Percentiles rank a stretch among this genome's conserved stretches.
These are phyloP conservation scores for Diaporthe batatas DNA, from an alignment of 2,329 filamentous ascomycete species.

Conservation along the genomic window DNA sequence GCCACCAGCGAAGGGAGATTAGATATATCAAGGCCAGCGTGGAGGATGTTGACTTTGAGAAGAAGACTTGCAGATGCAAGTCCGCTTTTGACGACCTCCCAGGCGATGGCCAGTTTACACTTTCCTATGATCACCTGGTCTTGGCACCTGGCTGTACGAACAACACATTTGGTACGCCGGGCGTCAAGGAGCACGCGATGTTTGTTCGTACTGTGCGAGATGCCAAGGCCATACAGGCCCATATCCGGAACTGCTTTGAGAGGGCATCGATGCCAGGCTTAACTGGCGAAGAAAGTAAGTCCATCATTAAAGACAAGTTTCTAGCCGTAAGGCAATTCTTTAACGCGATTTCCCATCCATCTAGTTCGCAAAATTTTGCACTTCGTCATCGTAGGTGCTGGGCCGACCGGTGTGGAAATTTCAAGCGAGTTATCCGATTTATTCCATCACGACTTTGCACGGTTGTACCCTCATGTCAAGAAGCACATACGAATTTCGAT, in stretches of 20 bases:
- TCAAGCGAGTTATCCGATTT: conserved; percentile 39
- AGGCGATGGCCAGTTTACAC: conserved; percentile 2
- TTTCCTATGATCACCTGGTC: conserved; percentile 38
- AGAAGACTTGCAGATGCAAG: conserved; percentile 32
- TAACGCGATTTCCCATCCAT: neutral
- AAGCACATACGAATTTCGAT: conserved; percentile 38
- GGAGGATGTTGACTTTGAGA: conserved; percentile 34
- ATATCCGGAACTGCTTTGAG: conserved; percentile 37
- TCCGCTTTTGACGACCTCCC: conserved; percentile 32
- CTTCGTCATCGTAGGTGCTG: conserved; percentile 40
- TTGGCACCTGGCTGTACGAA: conserved; percentile 39
- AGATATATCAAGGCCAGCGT: conserved; percentile 38
- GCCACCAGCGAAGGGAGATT: conserved; percentile 31
- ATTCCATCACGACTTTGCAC: conserved; percentile 36
- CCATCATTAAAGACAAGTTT: rapidly evolving
- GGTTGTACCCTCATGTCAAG: conserved; percentile 38
- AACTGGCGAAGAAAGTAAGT: conserved; percentile 36
- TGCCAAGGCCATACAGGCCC: conserved; percentile 38
- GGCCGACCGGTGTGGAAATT: conserved; percentile 37
- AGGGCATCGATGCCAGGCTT: conserved; percentile 38
- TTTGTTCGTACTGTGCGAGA: conserved; percentile 39
- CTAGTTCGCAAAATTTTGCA: conserved; percentile 36
- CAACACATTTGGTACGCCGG: conserved; percentile 37
- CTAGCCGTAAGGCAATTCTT: neutral
- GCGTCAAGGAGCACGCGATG: conserved; percentile 35